Evolutionary conservation across 192 early-diverging fungal species (phyloP), one percentile per base, ranked within the genome.

Genomic region (Lobulomyces angularis): DNA sequence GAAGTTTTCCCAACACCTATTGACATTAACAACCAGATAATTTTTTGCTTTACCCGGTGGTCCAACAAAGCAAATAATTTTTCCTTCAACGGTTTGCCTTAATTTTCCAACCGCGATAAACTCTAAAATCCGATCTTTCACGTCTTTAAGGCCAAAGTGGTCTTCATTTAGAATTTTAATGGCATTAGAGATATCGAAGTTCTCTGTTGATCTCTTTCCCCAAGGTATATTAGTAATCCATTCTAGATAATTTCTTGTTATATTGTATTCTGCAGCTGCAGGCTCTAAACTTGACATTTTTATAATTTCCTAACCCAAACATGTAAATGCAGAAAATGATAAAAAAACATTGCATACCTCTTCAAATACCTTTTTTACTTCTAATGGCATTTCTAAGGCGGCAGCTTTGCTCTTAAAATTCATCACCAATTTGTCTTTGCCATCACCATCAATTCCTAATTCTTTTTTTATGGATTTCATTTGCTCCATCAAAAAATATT

Each of bases 401-500:
- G 62, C 58, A 0, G 81, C 86, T 47, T 85, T 81, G 35, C 79
- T 86, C 55, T 82, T 90, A 54, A 98, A 98, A 52, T 83, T 82
- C 41, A 86, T 87, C 5, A 94, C 81, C 29, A 98, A 58, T 55
- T 96, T 98, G 53, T 98, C 95, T 61, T 98, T 98, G 33, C 95
- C 95, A 53, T 98, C 95, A 36, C 73, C 79, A 53, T 98, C 95
- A 25, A 98, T 75, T 8, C 95, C 95, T 12, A 98, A 70, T 62
- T 98, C 90, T 68, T 92, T 93, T 61, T 98, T 98, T 59, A 98
- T 98, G 1, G 91, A 90, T 63, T 94, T 96, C 46, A 98, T 72
- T 60, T 98, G 95, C 66, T 98, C 95, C 90, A 94, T 95, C 59
- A 98, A 59, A 45, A 91, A 98, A 65, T 91, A 98, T 60, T 98